Base-by-base conservation (phyloP, 352 stramenopile species). In the Albugo laibachii region DNA sequence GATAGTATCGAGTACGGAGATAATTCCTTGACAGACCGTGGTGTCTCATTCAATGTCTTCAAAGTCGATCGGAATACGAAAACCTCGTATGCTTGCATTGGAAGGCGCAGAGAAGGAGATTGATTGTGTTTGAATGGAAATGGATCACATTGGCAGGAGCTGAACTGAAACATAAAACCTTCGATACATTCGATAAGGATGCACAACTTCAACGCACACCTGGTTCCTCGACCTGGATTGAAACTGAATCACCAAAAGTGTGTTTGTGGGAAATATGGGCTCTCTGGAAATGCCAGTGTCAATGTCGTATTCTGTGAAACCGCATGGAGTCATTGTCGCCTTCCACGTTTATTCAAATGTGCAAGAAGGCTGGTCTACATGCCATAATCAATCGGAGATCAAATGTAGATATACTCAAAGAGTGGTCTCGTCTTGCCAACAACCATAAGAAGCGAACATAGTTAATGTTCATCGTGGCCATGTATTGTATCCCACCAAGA, bases 1-100 rank as follows among this genome's bases (percentile, higher is more conserved):
- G 95, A 99, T 58, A 94, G 93, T 15, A 89, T 98, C 43, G 98
- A 98, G 62, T 99, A 97, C 71, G 94, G 94, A n/a, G 93, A 98
- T 59, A 93, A 99, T 55, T 97, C 97, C 47, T 70, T 99, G 21
- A 95, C 92, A 45, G 93, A 98, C 62, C 68, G 98, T 13, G 95
- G 95, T 14, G 93, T 95, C 54, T 93, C 95, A 2, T 98, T 97
- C 59, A 87, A 98, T 46, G 92, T 94, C 41, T 71, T 93, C 53
- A 92, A 93, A 61, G 64, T 59, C 19, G 80, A 85, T 47, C 66
- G 76, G 11, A 81, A 75, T 40, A 73, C 77, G 20, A 81, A 81
- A 27, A 94, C 92, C 16, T 63, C 98, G 36, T 98, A 92, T 59
- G 92, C 94, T 42, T 95, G 96, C 51, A 95, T 98, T 52, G 92